These are phyloP conservation scores for Tylopilus sp. DNA, from an alignment of 768 basidiomycete species.

Conservation along the genomic window DNA sequence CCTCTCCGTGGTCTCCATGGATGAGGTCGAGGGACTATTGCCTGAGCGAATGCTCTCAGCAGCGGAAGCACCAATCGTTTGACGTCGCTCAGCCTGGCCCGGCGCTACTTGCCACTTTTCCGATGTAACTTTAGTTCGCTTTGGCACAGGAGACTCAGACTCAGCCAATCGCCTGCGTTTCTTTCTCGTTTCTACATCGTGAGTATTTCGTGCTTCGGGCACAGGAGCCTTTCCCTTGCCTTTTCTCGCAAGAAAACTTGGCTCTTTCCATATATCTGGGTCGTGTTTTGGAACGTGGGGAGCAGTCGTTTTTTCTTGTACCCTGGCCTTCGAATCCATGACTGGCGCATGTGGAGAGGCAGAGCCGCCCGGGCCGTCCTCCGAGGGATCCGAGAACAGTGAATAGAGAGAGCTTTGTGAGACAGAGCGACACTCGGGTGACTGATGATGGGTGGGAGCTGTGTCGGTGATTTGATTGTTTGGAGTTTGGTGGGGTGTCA, in stretches of 20 bases:
- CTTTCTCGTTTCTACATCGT: background rate
- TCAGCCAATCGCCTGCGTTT: slow-evolving; percentile 16
- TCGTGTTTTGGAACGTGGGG: slow-evolving; percentile 18
- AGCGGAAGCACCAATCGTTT: background rate
- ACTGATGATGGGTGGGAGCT: background rate
- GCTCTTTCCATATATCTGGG: slow-evolving; percentile 28
- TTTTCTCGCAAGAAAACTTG: slow-evolving; percentile 29
- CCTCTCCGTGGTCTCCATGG: background rate
- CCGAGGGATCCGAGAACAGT: slow-evolving; percentile 23
- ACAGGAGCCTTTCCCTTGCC: slow-evolving; percentile 17
- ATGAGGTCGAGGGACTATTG: background rate
- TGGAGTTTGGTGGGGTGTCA: background rate
- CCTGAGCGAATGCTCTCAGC: background rate
- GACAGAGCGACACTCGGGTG: background rate
- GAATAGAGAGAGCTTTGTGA: slow-evolving; percentile 21
- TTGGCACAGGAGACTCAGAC: slow-evolving; percentile 10
- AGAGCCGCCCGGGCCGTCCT: background rate
- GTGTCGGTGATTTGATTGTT: background rate
- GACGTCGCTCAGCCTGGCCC: background rate
- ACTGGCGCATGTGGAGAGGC: background rate
- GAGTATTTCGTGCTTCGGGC: slow-evolving; percentile 2
- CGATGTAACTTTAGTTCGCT: slow-evolving; percentile 10
- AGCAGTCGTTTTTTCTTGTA: background rate
- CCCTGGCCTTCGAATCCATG: background rate
- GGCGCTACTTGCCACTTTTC: background rate